A percentile compares a stretch with the other conserved stretches of the same genome.
Conservation (phyloP, 805 yeast species). For the Candida jianshihensis region DNA sequence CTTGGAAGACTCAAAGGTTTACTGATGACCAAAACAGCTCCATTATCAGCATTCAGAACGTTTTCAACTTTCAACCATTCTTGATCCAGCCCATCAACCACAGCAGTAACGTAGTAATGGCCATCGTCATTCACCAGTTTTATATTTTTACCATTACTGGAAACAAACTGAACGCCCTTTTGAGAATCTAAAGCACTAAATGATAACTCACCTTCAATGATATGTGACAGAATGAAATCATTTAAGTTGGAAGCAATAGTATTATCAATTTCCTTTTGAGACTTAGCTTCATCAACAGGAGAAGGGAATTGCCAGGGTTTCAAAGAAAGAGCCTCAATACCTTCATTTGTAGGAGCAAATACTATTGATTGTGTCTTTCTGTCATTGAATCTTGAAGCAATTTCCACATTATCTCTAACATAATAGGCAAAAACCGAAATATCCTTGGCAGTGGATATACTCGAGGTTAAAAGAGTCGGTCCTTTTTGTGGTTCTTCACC, state of each 20-base stretch:
- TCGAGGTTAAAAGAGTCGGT: constrained; percentile 24
- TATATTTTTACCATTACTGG: constrained; percentile 30
- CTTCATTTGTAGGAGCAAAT: constrained; percentile 66
- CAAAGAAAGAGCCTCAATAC: constrained; percentile 38
- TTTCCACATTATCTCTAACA: constrained; percentile 52
- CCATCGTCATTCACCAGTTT: constrained; percentile 30
- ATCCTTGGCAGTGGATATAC: constrained; percentile 26
- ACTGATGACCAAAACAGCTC: constrained; percentile 37
- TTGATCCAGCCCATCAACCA: constrained; percentile 24
- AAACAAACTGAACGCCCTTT: constrained; percentile 25
- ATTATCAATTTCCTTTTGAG: constrained; percentile 40
- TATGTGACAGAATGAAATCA: constrained; percentile 57
- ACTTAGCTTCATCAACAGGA: constrained; percentile 30
- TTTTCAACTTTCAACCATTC: constrained; percentile 28
- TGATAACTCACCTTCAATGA: constrained; percentile 33
- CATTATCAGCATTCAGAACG: constrained; percentile 35
- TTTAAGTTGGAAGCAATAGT: constrained; percentile 44
- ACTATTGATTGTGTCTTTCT: constrained; percentile 39
- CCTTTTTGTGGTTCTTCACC: constrained; percentile 24
- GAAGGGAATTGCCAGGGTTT: constrained; percentile 86
- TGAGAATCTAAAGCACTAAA: constrained; percentile 12
- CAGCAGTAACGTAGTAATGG: constrained; percentile 27
- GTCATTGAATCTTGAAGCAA: constrained; percentile 42
- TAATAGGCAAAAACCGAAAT: constrained; percentile 63
- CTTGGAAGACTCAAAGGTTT: constrained; percentile 15